Evolutionary conservation across 306 rosid genomes (phyloP), one percentile per base, ranked within the genome.

Genomic region (Canavalia gladiata): DNA sequence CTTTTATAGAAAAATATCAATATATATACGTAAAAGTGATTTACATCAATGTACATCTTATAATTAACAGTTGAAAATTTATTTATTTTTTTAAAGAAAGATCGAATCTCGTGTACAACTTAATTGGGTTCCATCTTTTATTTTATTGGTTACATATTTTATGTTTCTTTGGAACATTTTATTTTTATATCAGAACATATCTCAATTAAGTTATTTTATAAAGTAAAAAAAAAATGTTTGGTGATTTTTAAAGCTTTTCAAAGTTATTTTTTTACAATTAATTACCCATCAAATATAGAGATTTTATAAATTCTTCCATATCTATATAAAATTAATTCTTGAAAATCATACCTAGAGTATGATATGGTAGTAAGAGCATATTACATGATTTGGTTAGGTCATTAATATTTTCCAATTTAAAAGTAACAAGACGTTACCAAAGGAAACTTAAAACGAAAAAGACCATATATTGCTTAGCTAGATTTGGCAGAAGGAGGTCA

Each of bases 401-500:
- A 68, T 41, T 3, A 49, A 67, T 29, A 54, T 77, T 83, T 51
- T 68, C 78, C 60, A 64, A 72, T 28, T 65, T 72, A 83, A 77
- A 75, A 62, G 28, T 77, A 75, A 30, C 79, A 68, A 80, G 68
- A 64, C 51, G 47, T 41, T 34, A 62, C 70, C 45, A 73, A 52
- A 77, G 68, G 29, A 41, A 81, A 34, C 72, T 62, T 28, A 0
- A 55, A 77, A 45, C 71, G 9, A 47, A 73, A 39, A 56, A 13
- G 28, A 56, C 10, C 64, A 66, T 11, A 67, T 8, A 65, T 46
- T 72, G 76, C 65, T 75, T 74, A 75, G 79, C 85, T 64, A 62
- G 76, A 75, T 83, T 64, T 50, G 86, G 76, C 42, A 69, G 34
- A 28, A 56, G 64, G 80, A 59, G 75, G 60, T 68, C 49, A 52